These are phyloP conservation scores for Nannochloropsis granulata DNA, from an alignment of 108 stramenopile species.

Conservation along the genomic window DNA sequence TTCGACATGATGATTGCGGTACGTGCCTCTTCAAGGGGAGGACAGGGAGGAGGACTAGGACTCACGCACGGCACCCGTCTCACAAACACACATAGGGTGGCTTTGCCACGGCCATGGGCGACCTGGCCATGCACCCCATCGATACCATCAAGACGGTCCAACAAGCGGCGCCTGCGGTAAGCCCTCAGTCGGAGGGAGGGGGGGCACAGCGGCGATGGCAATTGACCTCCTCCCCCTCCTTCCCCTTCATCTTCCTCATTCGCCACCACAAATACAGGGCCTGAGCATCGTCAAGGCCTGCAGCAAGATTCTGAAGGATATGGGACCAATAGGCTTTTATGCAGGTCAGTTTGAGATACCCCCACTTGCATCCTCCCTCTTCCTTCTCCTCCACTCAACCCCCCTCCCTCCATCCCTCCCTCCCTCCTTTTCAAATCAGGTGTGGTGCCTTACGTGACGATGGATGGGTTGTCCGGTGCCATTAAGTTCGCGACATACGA, in stretches of 20 bases:
- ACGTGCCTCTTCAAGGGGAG: background rate
- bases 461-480: constrained; percentile 38
- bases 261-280: background rate
- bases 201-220: background rate
- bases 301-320: background rate
- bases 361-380: background rate
- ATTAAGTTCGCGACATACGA: constrained; percentile 45
- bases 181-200: background rate
- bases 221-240: background rate
- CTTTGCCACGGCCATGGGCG: constrained; percentile 4
- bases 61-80: background rate
- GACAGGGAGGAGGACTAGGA: background rate
- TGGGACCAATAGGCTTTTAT: background rate
- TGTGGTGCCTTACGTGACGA: constrained; percentile 24
- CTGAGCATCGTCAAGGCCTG: background rate
- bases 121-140: constrained; percentile 10
- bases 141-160: constrained; percentile 16
- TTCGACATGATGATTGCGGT: background rate
- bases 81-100: background rate
- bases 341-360: background rate
- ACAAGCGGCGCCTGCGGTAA: background rate
- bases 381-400: background rate
- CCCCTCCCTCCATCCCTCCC: background rate
- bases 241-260: background rate
- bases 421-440: constrained; percentile 12